Evolutionary conservation across 83 land plant genomes (phyloP).

Genomic region (Picea engelmannii): DNA sequence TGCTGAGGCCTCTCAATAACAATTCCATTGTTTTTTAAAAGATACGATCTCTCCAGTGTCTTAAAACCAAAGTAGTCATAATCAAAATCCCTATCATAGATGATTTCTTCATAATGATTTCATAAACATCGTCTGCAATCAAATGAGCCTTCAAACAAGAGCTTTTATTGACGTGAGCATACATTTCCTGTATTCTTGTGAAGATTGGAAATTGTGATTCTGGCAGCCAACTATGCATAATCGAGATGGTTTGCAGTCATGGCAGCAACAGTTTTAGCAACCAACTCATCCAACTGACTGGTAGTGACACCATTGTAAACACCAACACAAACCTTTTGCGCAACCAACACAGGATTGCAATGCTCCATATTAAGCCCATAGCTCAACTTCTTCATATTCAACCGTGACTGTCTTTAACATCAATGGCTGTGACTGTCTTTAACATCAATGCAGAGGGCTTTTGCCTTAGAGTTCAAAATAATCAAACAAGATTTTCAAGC

Average conservation of each 20-base stretch:
- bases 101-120: slow-evolving; percentile 26
- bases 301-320: slow-evolving; percentile 97
- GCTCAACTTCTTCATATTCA: slow-evolving; percentile 98
- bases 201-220: no score
- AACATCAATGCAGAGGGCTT: no score
- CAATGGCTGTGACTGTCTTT: no score
- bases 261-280: slow-evolving; percentile 94
- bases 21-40: slow-evolving; percentile 40
- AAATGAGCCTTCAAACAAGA: slow-evolving; percentile 77
- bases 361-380: slow-evolving; percentile 87
- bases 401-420: no score
- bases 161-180: slow-evolving; percentile 58
- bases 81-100: slow-evolving; percentile 23
- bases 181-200: slow-evolving; percentile 93
- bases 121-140: slow-evolving; percentile 88
- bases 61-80: slow-evolving; percentile 11
- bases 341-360: slow-evolving; percentile 50
- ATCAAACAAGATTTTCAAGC: no score
- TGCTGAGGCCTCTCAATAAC: slow-evolving; percentile 52
- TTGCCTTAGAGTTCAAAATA: no score
- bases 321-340: slow-evolving; percentile 95
- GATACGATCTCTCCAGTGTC: slow-evolving; percentile 47
- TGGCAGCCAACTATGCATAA: slow-evolving; percentile 36
- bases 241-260: slow-evolving; percentile 41
- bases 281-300: slow-evolving; percentile 90